These are phyloP conservation scores for Glutinoglossum americanum DNA, from an alignment of 495 filamentous ascomycete genomes.

Conservation along the genomic window DNA sequence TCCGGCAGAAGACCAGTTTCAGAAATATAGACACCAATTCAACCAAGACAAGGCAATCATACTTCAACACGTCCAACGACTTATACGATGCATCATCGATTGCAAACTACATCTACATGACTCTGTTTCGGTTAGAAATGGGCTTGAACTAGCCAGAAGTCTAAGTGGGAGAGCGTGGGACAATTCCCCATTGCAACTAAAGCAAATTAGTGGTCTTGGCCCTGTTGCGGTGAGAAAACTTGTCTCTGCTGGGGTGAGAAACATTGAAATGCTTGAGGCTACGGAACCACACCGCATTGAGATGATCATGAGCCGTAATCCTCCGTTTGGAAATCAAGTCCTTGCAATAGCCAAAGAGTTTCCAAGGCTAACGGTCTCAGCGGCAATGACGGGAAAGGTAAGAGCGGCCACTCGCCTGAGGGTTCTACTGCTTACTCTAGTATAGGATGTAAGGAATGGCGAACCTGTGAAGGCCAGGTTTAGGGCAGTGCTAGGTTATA, in stretches of 20 bases:
- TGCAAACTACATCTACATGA: constrained; percentile 52
- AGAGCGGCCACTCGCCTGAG: constrained; percentile 1
- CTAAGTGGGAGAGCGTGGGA: constrained; percentile 74
- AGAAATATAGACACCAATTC: constrained; percentile 38
- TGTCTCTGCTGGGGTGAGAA: constrained; percentile 43
- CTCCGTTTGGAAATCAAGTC: constrained; percentile 59
- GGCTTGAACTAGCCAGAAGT: constrained; percentile 59
- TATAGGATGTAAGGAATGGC: constrained; percentile 20
- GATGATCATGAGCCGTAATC: constrained; percentile 50
- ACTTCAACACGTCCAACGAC: constrained; percentile 49
- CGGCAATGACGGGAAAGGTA: constrained; percentile 30
- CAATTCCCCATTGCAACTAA: constrained; percentile 59
- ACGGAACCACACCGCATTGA: constrained; percentile 54
- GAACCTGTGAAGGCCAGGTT: constrained; percentile 34
- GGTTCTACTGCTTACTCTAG: background rate
- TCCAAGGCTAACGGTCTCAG: constrained; percentile 44
- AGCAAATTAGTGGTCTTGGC: constrained; percentile 70
- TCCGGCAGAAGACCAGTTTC: constrained; percentile 36
- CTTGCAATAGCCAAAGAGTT: constrained; percentile 43
- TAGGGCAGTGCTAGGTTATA: constrained; percentile 46
- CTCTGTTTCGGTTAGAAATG: constrained; percentile 39
- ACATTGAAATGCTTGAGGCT: constrained; percentile 46
- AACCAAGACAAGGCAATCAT: constrained; percentile 47
- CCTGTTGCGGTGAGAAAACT: constrained; percentile 59
- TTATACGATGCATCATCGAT: constrained; percentile 72